Evolutionary conservation across 495 filamentous ascomycete genomes (phyloP).

Genomic region (Staphylotrichum tortipilum): DNA sequence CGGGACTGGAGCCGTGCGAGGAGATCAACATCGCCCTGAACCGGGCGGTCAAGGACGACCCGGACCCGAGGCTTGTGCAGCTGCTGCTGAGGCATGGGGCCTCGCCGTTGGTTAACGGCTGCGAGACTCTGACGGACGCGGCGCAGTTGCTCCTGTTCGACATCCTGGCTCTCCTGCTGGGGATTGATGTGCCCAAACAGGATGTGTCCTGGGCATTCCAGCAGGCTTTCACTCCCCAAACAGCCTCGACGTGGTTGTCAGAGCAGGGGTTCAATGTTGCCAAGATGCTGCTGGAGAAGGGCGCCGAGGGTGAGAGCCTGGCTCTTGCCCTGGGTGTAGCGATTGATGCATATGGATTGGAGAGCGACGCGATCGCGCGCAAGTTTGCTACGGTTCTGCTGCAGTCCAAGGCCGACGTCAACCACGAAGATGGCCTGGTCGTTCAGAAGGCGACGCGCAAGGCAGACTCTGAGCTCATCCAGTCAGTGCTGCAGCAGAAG

Average conservation of each 20-base stretch:
- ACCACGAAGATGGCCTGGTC: constrained; percentile 31
- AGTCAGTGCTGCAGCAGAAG: constrained; percentile 27
- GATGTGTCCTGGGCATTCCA: constrained; percentile 33
- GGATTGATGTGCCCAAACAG: constrained; percentile 23
- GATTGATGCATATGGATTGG: constrained; percentile 25
- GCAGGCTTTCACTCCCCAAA: constrained; percentile 28
- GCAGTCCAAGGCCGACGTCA: constrained; percentile 30
- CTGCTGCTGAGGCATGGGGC: constrained; percentile 35
- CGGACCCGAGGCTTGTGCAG: constrained; percentile 33
- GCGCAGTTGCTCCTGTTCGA: constrained; percentile 23
- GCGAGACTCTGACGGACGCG: constrained; percentile 38
- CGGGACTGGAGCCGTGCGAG: constrained; percentile 31
- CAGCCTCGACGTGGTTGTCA: constrained; percentile 29
- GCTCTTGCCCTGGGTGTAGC: constrained; percentile 29
- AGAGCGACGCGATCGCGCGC: constrained; percentile 26
- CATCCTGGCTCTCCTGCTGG: constrained; percentile 30
- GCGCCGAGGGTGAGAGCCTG: constrained; percentile 33
- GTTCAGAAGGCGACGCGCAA: constrained; percentile 34
- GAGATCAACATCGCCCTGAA: constrained; percentile 34
- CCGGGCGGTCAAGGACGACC: constrained; percentile 37
- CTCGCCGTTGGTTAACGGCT: constrained; percentile 33
- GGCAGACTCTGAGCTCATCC: constrained; percentile 32
- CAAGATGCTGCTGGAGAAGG: constrained; percentile 32
- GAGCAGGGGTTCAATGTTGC: constrained; percentile 30
- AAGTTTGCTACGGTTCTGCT: constrained; percentile 30